Evolutionary conservation across 2,329 filamentous ascomycete species (phyloP), one percentile per base, ranked within the genome.

Genomic region (Didymella arachidicola): DNA sequence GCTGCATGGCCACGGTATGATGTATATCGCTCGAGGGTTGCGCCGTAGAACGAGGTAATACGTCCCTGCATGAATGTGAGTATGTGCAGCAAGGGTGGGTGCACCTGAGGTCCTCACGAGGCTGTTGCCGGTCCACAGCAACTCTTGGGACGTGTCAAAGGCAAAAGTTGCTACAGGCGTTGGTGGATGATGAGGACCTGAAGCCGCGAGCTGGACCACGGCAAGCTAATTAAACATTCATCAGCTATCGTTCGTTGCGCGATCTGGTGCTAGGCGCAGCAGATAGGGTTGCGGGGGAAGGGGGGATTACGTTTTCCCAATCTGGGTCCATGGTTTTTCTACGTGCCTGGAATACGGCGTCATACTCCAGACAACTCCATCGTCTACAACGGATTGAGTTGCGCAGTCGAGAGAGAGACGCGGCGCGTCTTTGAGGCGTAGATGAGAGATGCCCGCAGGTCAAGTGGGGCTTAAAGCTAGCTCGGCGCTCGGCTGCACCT

Each of bases 71-170:
- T 50, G 22, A 8, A 36, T 36, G 56, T 73, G 32, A 64, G 59
- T 50, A 2, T 14, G 27, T 10, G 53, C 29, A 18, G 61, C 41
- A 45, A 48, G 7, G 36, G 53, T 26, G 27, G 19, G 41, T 14
- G 42, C 10, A 51, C 38, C 53, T 62, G 12, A 18, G 67, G 59
- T 42, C 64, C 86, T 81, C 82, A 95, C 92, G 83, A 89, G 92
- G 80, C 95, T 91, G 77, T 95, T 96, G 45, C 93, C 96, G 3
- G 89, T 87, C 95, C 96, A 99, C 52, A 99, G 80, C 34, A 99
- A 84, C 77, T 99, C 95, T 76, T 97, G 90, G 38, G 85, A 84
- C 57, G 89, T 90, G 77, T 99, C 95, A 78, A 99, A 99, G 46
- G 90, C 89, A 77, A 97, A 86, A 2, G 92, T 89, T 43, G 90